These are phyloP conservation scores for Colletotrichum spaethianum DNA, from an alignment of 2,329 filamentous ascomycete genomes.

Conservation along the genomic window DNA sequence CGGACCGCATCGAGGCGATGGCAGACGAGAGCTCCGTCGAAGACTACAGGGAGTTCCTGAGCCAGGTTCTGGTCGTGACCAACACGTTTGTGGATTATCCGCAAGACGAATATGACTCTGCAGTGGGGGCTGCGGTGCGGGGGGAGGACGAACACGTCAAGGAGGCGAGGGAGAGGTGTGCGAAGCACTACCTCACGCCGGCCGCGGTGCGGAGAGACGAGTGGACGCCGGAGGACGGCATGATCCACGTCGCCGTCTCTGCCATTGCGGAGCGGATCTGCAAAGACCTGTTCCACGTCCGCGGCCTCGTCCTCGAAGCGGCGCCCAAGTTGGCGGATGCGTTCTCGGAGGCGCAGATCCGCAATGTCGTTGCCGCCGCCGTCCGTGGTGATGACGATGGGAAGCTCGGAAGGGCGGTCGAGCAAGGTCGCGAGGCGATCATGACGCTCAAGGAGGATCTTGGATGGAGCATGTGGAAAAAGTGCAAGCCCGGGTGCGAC, in stretches of 20 bases:
- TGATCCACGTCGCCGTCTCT: constrained; percentile 61
- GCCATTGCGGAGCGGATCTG: constrained; percentile 58
- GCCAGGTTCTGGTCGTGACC: constrained; percentile 56
- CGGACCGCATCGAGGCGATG: constrained; percentile 61
- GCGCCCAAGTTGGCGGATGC: constrained; percentile 10
- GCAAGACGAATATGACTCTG: constrained; percentile 33
- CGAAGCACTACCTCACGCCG: constrained; percentile 58
- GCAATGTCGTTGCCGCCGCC: background rate
- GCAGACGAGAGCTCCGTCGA: constrained; percentile 40
- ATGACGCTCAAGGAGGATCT: constrained; percentile 62
- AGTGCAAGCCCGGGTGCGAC: constrained; percentile 64
- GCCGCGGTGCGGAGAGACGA: constrained; percentile 42
- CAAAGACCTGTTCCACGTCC: constrained; percentile 30
- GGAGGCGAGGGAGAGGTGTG: constrained; percentile 62
- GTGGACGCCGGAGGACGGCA: constrained; percentile 58
- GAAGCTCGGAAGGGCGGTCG: constrained; percentile 12
- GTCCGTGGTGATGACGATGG: background rate
- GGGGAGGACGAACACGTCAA: constrained; percentile 49
- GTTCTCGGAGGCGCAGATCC: constrained; percentile 1
- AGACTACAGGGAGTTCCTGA: constrained; percentile 49
- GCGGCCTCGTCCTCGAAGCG: constrained; percentile 11
- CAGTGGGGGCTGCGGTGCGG: background rate
- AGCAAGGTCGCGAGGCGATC: constrained; percentile 38
- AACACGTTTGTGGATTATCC: constrained; percentile 61
- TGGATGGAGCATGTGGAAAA: constrained; percentile 73